Evolutionary conservation across 108 stramenopile species (phyloP).

Genomic region (Skeletonema tropicum): DNA sequence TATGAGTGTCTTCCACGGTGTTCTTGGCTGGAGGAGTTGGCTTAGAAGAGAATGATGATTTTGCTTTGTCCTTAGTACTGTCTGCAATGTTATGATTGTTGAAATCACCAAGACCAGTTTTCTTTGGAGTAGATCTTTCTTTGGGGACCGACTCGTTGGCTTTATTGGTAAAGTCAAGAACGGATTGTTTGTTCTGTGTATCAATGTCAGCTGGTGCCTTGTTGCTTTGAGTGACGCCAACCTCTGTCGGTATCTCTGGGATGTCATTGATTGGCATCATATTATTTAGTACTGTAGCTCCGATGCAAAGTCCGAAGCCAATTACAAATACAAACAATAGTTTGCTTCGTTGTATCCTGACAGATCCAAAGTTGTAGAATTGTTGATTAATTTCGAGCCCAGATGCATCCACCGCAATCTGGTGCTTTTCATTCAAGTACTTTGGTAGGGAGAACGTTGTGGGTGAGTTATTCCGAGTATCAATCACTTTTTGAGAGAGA

Average conservation of each 20-base stretch:
- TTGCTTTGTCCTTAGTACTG: too few species aligned
- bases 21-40: not conserved
- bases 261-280: not conserved
- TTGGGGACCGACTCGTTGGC: not conserved
- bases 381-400: constrained; percentile 7
- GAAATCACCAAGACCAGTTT: not conserved
- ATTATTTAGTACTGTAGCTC: not conserved
- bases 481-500: not conserved
- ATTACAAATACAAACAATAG: not conserved
- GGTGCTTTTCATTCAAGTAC: constrained; percentile 8
- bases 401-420: constrained; percentile 26
- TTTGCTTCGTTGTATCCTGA: not conserved
- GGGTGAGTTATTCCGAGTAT: not conserved
- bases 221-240: not conserved
- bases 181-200: not conserved
- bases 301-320: not conserved
- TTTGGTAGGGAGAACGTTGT: not conserved
- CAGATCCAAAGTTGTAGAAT: not conserved
- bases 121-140: not conserved
- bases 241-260: not conserved
- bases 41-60: not conserved
- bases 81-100: not conserved
- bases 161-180: not conserved
- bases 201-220: not conserved
- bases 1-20: not conserved